Percentiles rank a stretch among this genome's conserved stretches.
Conservation (phyloP, 2,329 filamentous ascomycete species). For the Elsinoe perseae region DNA sequence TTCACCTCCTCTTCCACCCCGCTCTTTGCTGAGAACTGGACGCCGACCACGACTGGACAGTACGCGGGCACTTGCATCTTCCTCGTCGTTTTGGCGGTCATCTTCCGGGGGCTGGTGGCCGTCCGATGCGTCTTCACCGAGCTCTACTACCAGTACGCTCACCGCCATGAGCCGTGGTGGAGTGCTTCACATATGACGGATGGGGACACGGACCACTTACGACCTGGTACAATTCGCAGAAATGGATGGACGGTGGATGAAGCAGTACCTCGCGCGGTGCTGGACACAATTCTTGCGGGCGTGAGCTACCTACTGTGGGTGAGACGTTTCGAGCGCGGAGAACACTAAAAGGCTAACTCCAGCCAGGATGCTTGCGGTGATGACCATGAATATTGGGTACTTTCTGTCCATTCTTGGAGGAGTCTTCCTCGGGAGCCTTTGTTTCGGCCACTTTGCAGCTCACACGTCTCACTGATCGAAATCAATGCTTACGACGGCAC, state of each 20-base stretch:
- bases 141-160: neutral
- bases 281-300: constrained; percentile 64
- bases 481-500: neutral
- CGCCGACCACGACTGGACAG: constrained; percentile 57
- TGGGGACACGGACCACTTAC: neutral
- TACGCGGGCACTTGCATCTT: constrained; percentile 93
- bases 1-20: constrained; percentile 54
- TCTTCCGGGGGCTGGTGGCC: constrained; percentile 65
- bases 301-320: constrained; percentile 81
- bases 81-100: constrained; percentile 64
- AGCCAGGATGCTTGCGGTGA: constrained; percentile 78
- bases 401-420: constrained; percentile 71
- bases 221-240: neutral
- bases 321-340: neutral
- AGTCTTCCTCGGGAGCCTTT: constrained; percentile 74
- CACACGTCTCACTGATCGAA: constrained; percentile 20
- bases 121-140: neutral
- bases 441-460: constrained; percentile 61
- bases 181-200: neutral
- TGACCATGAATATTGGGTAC: constrained; percentile 82
- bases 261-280: constrained; percentile 58
- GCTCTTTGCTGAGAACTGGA: constrained; percentile 66
- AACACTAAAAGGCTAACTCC: constrained; percentile 20
- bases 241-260: constrained; percentile 48
- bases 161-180: neutral